A percentile compares a stretch with the other conserved stretches of the same genome.
Evolutionary conservation across 768 basidiomycete species (phyloP).

Genomic region (Tylopilus plumbeoviolaceoides): DNA sequence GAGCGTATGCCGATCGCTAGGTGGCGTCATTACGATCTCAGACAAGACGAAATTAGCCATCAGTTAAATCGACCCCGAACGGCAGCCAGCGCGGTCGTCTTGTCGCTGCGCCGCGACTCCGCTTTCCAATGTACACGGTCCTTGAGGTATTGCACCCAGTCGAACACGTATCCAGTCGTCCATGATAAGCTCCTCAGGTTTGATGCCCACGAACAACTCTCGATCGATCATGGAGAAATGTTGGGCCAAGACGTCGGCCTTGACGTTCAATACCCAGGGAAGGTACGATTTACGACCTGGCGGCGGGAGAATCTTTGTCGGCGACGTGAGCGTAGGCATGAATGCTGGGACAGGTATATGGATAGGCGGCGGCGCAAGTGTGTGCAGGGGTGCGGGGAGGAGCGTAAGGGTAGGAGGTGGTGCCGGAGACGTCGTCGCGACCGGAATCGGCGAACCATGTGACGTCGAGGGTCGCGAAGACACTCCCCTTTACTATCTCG

Average conservation of each 20-base stretch:
- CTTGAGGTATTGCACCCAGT: slow-evolving; percentile 81
- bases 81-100: slow-evolving; percentile 67
- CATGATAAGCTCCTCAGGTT: slow-evolving; percentile 84
- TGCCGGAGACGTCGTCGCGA: slow-evolving; percentile 14
- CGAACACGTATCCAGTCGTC: slow-evolving; percentile 73
- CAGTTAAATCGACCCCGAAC: slow-evolving; percentile 82
- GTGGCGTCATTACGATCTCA: slow-evolving; percentile 75
- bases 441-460: slow-evolving; percentile 21
- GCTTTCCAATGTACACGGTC: slow-evolving; percentile 69
- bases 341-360: neutral
- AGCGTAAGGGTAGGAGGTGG: neutral
- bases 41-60: slow-evolving; percentile 76
- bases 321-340: slow-evolving; percentile 21
- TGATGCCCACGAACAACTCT: slow-evolving; percentile 78
- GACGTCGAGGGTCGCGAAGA: slow-evolving; percentile 35
- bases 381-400: too few species aligned
- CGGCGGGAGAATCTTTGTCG: slow-evolving; percentile 35
- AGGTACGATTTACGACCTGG: slow-evolving; percentile 48
- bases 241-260: slow-evolving; percentile 60
- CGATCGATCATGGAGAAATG: slow-evolving; percentile 88
- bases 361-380: too few species aligned
- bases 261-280: slow-evolving; percentile 66
- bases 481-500: slow-evolving; percentile 60
- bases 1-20: slow-evolving; percentile 57
- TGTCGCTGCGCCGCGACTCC: slow-evolving; percentile 52